Evolutionary conservation across 306 rosid species (phyloP).

Genomic region (Cercis canadensis): DNA sequence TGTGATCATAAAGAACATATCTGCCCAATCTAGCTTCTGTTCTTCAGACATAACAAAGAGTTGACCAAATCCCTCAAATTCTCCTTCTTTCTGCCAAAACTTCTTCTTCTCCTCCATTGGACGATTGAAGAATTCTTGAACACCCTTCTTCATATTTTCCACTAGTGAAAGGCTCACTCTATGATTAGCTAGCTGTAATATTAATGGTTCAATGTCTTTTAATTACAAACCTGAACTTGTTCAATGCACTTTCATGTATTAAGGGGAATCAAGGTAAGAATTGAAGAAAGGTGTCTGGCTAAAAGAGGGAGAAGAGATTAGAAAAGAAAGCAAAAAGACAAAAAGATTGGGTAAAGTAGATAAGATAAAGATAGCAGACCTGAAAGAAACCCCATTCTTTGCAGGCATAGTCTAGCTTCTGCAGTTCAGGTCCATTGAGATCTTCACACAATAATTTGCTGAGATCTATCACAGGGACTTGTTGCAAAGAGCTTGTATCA

Average conservation of each 20-base stretch:
- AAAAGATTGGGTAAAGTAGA: too few relatives aligned
- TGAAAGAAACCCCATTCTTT: slow-evolving; percentile 65
- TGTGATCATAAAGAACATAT: slow-evolving; percentile 34
- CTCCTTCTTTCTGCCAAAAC: slow-evolving; percentile 46
- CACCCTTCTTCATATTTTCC: slow-evolving; percentile 9
- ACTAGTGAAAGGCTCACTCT: slow-evolving; percentile 1
- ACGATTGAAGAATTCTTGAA: slow-evolving; percentile 12
- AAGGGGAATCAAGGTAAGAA: too few relatives aligned
- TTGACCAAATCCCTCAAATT: slow-evolving; percentile 48
- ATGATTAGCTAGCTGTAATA: slow-evolving; percentile 17
- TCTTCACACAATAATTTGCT: slow-evolving; percentile 37
- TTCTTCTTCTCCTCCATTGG: slow-evolving; percentile 45
- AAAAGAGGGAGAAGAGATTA: too few relatives aligned
- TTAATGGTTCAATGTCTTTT: too few relatives aligned
- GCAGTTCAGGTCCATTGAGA: slow-evolving; percentile 25
- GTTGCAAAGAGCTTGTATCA: slow-evolving; percentile 7
- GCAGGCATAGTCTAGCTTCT: slow-evolving; percentile 48
- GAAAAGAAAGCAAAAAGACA: too few relatives aligned
- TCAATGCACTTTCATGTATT: too few relatives aligned
- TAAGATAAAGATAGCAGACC: slow-evolving; percentile 23
- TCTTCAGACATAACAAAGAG: slow-evolving; percentile 1
- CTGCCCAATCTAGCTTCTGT: slow-evolving; percentile 31
- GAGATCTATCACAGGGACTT: slow-evolving; percentile 47
- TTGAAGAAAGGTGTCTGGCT: too few relatives aligned
- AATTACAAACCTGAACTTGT: too few relatives aligned